A percentile compares a stretch with the other conserved stretches of the same genome.
Evolutionary conservation across 2,329 filamentous ascomycete species (phyloP).

Genomic region (Xylaria sp.): DNA sequence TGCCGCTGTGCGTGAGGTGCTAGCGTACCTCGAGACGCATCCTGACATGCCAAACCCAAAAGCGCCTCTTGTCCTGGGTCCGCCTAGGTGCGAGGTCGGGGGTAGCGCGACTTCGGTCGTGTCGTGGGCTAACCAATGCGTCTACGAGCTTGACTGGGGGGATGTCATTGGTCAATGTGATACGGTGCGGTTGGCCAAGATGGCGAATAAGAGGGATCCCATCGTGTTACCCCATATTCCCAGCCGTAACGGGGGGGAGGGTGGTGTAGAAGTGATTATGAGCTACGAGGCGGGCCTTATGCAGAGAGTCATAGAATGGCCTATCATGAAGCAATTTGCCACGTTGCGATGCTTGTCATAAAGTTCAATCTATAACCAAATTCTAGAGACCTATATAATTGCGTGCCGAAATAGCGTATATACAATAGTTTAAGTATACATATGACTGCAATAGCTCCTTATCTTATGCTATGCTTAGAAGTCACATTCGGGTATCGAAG

Average conservation of each 20-base stretch:
- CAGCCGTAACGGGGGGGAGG: conserved; percentile 16
- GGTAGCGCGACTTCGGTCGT: conserved; percentile 44
- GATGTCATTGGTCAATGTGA: conserved; percentile 43
- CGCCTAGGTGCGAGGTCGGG: conserved; percentile 6
- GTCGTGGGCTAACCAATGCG: conserved; percentile 48
- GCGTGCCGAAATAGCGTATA: not conserved
- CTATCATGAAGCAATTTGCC: conserved; percentile 38
- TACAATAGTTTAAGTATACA: conserved; percentile 19
- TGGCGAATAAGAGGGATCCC: conserved; percentile 41
- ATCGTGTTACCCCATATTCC: conserved; percentile 47
- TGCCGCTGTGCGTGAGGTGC: conserved; percentile 34
- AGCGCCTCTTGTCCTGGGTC: conserved; percentile 20
- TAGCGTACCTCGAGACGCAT: conserved; percentile 38
- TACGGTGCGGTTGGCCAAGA: conserved; percentile 43
- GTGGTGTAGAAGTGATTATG: conserved; percentile 45
- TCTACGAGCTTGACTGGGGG: conserved; percentile 47
- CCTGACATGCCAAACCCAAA: conserved; percentile 6
- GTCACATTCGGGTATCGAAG: not conserved
- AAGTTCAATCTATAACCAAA: not conserved
- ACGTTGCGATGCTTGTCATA: conserved; percentile 41
- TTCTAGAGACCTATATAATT: not conserved
- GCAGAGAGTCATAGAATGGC: conserved; percentile 36
- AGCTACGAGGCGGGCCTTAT: conserved; percentile 40
- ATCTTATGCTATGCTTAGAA: not conserved
- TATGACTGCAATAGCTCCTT: not conserved